phyloP scores from a whole-genome alignment of 176 grass and related monocot genomes.

The Raddia guianensis region DNA sequence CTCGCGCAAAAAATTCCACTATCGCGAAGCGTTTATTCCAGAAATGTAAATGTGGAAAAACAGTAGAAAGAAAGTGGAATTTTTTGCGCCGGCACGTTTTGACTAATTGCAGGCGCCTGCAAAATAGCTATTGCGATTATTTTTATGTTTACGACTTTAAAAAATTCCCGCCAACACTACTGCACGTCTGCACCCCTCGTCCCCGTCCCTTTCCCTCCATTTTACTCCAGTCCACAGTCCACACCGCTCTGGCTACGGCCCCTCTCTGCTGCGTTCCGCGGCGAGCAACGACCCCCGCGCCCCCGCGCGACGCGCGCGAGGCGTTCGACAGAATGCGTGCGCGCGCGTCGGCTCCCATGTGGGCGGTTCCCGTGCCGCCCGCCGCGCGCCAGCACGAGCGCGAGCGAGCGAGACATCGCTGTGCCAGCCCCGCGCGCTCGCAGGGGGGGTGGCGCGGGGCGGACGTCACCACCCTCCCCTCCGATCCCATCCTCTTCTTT shows the following conservation, averaged over 20 bases:
- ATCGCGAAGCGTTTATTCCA: too few species aligned
- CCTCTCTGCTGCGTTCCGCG: background rate
- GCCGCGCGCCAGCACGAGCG: slow-evolving; percentile 19
- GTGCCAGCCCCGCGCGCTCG: slow-evolving; percentile 20
- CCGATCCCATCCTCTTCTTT: background rate
- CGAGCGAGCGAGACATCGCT: slow-evolving; percentile 18
- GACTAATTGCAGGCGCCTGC: too few species aligned
- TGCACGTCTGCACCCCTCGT: too few species aligned
- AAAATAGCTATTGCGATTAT: too few species aligned
- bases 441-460: background rate
- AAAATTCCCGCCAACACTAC: too few species aligned
- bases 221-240: background rate
- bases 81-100: too few species aligned
- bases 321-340: slow-evolving; percentile 46
- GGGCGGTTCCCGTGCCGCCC: slow-evolving; percentile 28
- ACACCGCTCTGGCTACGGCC: background rate
- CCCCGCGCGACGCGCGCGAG: background rate
- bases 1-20: too few species aligned
- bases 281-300: background rate
- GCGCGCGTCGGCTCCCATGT: slow-evolving; percentile 53
- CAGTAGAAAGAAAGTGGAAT: too few species aligned
- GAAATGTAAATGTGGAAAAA: too few species aligned
- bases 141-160: too few species aligned
- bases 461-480: slow-evolving; percentile 30
- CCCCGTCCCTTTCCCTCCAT: background rate